phyloP scores from a whole-genome alignment of 2,329 filamentous ascomycete genomes.

The Alternaria sp. region DNA sequence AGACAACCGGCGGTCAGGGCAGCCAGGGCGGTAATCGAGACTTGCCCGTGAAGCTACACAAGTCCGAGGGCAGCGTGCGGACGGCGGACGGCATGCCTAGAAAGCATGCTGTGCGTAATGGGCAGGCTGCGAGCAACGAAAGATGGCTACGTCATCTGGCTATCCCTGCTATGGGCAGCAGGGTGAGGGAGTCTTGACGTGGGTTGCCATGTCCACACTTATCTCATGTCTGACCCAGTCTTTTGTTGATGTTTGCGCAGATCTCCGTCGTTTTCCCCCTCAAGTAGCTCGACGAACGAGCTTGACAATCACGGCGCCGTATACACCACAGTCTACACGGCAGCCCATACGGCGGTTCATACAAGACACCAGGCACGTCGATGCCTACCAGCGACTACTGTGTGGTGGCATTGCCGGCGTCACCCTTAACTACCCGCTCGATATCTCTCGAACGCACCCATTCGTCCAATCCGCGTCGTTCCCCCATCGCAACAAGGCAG shows the following conservation, averaged over 20 bases:
- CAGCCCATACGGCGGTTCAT: background rate
- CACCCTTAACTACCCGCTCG: conserved; percentile 91
- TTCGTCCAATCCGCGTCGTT: conserved; percentile 98
- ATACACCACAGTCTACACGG: background rate
- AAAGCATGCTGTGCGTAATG: background rate
- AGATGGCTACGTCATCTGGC: background rate
- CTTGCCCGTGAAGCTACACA: background rate
- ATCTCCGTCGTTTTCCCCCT: background rate
- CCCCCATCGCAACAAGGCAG: conserved; percentile 66
- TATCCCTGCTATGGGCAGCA: background rate
- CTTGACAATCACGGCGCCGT: background rate
- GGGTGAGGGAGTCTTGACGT: background rate
- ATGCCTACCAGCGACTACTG: conserved; percentile 74
- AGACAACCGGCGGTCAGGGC: background rate
- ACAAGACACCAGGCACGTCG: conserved; percentile 50
- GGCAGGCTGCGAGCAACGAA: background rate
- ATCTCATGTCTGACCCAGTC: background rate
- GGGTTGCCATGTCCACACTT: background rate
- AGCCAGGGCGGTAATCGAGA: background rate
- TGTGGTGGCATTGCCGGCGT: conserved; percentile 93
- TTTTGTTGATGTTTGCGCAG: background rate
- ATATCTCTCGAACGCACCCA: conserved; percentile 93
- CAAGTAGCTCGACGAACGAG: background rate
- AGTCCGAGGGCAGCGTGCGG: background rate
- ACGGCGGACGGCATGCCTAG: background rate